A percentile compares a stretch with the other conserved stretches of the same genome.
phyloP scores from a whole-genome alignment of 139 green algal species.

The Marvania coccoides region DNA sequence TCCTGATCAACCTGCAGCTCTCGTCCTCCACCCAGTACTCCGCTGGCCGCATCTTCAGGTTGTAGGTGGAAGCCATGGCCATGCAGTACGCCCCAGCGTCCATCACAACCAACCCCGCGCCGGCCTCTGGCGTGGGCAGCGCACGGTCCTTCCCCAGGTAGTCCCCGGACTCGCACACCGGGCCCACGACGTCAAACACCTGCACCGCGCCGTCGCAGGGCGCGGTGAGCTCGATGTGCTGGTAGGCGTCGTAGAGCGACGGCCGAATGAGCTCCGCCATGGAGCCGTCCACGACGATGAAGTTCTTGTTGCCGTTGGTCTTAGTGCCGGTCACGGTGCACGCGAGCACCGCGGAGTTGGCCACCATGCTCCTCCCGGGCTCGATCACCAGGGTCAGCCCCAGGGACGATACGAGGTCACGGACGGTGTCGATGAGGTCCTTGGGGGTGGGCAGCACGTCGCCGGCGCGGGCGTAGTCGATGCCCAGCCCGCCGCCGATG shows the following conservation, averaged over 20 bases:
- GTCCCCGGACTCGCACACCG: conserved; percentile 94
- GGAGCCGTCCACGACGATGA: conserved; percentile 93
- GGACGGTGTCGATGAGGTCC: conserved; percentile 90
- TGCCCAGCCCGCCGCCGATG: conserved; percentile 94
- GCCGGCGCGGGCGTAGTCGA: conserved; percentile 82
- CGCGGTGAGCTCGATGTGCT: conserved; percentile 94
- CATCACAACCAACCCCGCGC: conserved; percentile 82
- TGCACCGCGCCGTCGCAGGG: conserved; percentile 38
- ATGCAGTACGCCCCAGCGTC: conserved; percentile 97
- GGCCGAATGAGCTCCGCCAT: conserved; percentile 94
- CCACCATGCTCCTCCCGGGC: conserved; percentile 89
- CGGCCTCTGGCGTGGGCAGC: conserved; percentile 32
- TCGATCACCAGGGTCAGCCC: conserved; percentile 92
- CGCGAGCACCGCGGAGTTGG: conserved; percentile 70
- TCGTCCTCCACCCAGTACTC: conserved; percentile 85
- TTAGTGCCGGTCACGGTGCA: conserved; percentile 88
- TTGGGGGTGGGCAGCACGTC: conserved; percentile 76
- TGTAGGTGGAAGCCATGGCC: conserved; percentile 97
- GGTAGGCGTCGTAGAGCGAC: conserved; percentile 84
- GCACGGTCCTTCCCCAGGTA: conserved; percentile 88
- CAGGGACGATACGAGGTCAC: conserved; percentile 57
- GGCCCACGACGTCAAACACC: conserved; percentile 88
- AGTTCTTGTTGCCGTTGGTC: conserved; percentile 96
- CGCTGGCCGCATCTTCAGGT: conserved; percentile 89
- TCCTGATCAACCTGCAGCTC: conserved; percentile 71